phyloP scores from a whole-genome alignment of 176 grass and related monocot species.

The Oryza australiensis region DNA sequence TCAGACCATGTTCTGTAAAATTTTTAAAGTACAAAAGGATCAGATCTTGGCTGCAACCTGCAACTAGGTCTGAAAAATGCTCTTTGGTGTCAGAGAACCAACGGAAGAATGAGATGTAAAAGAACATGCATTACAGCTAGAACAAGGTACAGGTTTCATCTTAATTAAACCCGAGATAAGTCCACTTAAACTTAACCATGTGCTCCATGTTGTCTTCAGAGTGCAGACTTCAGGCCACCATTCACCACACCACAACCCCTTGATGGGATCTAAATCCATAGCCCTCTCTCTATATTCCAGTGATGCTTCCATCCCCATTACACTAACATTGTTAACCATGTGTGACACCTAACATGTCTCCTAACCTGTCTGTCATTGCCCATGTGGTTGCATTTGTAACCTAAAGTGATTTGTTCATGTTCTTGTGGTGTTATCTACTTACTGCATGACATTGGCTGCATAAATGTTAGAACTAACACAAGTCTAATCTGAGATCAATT shows the following conservation, averaged over 20 bases:
- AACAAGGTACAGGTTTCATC: slow-evolving; percentile 49
- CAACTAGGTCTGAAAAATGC: slow-evolving; percentile 47
- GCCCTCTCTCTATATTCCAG: slow-evolving; percentile 45
- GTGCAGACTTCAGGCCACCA: slow-evolving; percentile 21
- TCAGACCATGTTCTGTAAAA: slow-evolving; percentile 33
- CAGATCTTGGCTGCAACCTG: slow-evolving; percentile 56
- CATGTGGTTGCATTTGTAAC: slow-evolving; percentile 55
- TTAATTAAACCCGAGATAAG: slow-evolving; percentile 45
- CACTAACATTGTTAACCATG: slow-evolving; percentile 56
- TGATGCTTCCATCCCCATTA: slow-evolving; percentile 71
- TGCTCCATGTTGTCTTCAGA: slow-evolving; percentile 54
- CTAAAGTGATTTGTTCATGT: slow-evolving; percentile 28
- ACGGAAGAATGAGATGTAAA: slow-evolving; percentile 74
- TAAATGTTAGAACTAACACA: slow-evolving; percentile 25
- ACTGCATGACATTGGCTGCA: slow-evolving; percentile 26
- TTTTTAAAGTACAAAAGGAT: slow-evolving; percentile 24
- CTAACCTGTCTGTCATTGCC: slow-evolving; percentile 36
- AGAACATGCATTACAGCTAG: slow-evolving; percentile 87
- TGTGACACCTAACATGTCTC: slow-evolving; percentile 73
- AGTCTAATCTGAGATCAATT: slow-evolving; percentile 7
- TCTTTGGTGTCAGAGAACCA: slow-evolving; percentile 60
- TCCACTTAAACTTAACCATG: slow-evolving; percentile 52
- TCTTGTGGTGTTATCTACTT: slow-evolving; percentile 22
- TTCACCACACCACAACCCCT: slow-evolving; percentile 7
- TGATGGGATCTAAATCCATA: slow-evolving; percentile 81